Evolutionary conservation across 2,329 filamentous ascomycete genomes (phyloP).

Genomic region (Lasiodiplodia citricola): DNA sequence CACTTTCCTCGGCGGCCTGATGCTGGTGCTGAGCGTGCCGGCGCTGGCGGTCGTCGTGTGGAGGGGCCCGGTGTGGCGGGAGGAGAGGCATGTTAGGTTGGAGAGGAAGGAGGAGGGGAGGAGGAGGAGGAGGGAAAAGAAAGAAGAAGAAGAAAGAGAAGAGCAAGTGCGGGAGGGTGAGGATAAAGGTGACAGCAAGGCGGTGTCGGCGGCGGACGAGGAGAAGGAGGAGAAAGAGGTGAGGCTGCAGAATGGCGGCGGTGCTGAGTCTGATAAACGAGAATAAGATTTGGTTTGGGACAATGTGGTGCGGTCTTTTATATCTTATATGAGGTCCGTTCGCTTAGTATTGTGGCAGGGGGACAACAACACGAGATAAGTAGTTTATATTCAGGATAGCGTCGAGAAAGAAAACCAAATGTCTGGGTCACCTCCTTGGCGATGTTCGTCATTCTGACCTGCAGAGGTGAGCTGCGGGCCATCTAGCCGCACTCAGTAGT

Average conservation of each 20-base stretch:
- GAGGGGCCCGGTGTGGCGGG: slow-evolving; percentile 45
- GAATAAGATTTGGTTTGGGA: not conserved
- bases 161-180: not conserved
- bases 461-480: too few relatives aligned
- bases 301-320: slow-evolving; percentile 55
- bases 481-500: too few relatives aligned
- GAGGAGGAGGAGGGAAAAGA: slow-evolving; percentile 20
- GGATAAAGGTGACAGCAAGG: not conserved
- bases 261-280: not conserved
- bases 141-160: not conserved
- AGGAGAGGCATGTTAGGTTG: slow-evolving; percentile 41
- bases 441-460: too few relatives aligned
- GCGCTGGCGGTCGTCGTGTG: slow-evolving; percentile 44
- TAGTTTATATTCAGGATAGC: too few relatives aligned
- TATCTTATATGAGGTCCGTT: not conserved
- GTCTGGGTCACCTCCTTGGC: too few relatives aligned
- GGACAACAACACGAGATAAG: not conserved
- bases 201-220: not conserved
- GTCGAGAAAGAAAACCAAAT: too few relatives aligned
- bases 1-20: slow-evolving; percentile 47
- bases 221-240: not conserved
- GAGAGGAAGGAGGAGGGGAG: slow-evolving; percentile 37
- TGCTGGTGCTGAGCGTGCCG: slow-evolving; percentile 42
- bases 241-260: not conserved
- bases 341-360: not conserved